Evolutionary conservation across 257 asterid genomes (phyloP).

Genomic region (Cruciata laevipes): DNA sequence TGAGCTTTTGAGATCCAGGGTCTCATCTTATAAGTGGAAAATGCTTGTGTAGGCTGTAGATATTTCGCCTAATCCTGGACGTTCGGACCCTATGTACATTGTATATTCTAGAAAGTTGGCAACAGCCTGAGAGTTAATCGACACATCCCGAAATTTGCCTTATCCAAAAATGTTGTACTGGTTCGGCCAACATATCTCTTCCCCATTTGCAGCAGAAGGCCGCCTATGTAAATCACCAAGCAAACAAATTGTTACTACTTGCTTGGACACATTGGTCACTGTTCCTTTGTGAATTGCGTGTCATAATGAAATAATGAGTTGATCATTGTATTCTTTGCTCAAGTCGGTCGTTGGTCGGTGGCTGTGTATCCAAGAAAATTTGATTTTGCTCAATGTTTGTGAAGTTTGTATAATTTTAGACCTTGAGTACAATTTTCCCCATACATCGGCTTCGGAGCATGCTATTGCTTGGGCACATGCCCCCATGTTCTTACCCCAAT

Average conservation of each 20-base stretch:
- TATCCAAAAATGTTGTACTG: background rate
- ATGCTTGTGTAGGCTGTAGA: slow-evolving; percentile 55
- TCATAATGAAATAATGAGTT: background rate
- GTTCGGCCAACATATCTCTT: background rate
- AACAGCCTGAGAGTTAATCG: slow-evolving; percentile 30
- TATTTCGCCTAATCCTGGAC: slow-evolving; percentile 86
- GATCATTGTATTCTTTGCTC: background rate
- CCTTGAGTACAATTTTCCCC: background rate
- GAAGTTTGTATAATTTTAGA: too few relatives aligned
- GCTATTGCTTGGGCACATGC: background rate
- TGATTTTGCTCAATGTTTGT: background rate
- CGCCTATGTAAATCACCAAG: background rate
- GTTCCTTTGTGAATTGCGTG: background rate
- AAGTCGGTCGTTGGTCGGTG: slow-evolving; percentile 13
- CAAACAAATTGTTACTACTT: too few relatives aligned
- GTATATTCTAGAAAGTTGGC: slow-evolving; percentile 74
- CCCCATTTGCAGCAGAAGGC: background rate
- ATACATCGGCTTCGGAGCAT: background rate
- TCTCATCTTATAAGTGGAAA: background rate
- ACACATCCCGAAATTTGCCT: background rate
- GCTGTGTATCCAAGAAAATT: background rate
- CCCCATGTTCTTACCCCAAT: background rate
- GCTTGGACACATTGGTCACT: slow-evolving; percentile 8
- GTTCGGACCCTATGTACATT: slow-evolving; percentile 82
- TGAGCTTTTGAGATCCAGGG: background rate